A percentile compares a stretch with the other conserved stretches of the same genome.
Conservation (phyloP, 202 grass and related monocot species). For the Carex sylvatica region DNA sequence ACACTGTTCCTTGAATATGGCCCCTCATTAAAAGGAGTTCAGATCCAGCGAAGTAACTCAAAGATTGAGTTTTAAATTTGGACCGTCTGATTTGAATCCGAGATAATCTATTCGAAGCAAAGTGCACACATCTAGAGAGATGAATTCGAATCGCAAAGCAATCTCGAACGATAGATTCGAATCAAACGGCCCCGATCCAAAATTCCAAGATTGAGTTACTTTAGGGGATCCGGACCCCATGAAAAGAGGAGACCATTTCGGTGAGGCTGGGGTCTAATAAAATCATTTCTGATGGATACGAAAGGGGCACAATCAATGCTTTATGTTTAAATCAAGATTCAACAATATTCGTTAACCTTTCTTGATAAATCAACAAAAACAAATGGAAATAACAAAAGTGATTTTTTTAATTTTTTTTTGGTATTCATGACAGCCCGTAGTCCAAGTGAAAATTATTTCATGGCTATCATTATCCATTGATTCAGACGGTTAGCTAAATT, state of each 20-base stretch:
- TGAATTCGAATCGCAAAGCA: no score
- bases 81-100: no score
- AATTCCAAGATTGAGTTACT: no score
- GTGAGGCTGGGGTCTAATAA: neutral
- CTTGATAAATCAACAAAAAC: neutral
- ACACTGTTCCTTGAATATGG: neutral
- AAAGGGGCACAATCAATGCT: neutral
- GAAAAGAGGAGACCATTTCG: neutral
- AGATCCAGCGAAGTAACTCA: no score
- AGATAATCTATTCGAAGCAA: no score
- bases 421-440: no score
- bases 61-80: no score
- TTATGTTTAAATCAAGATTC: neutral
- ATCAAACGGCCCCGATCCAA: no score
- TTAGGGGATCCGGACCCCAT: no score
- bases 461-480: neutral
- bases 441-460: neutral
- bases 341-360: neutral
- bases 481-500: neutral
- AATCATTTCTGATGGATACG: slow-evolving; percentile 4
- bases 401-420: neutral
- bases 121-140: no score
- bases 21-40: neutral
- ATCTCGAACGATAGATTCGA: no score
- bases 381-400: neutral